Conservation (phyloP, 2,329 filamentous ascomycete genomes). For the Pyrenochaeta sp. region DNA sequence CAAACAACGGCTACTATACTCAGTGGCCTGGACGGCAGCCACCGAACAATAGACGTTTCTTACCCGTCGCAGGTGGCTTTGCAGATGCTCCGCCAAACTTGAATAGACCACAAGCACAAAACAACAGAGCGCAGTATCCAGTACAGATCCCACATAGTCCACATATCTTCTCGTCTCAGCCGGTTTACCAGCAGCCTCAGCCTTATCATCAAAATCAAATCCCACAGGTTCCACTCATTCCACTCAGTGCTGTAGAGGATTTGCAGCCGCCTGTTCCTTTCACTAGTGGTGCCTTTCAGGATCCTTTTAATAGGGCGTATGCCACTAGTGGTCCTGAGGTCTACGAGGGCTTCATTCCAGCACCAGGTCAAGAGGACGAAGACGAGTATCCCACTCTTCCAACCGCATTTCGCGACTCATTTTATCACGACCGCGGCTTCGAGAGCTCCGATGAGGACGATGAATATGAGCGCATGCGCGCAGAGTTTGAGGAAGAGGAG, state of each 20-base stretch:
- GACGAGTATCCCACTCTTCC: constrained; percentile 37
- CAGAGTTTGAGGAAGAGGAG: constrained; percentile 40
- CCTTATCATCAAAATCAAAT: constrained; percentile 21
- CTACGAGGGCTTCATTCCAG: constrained; percentile 52
- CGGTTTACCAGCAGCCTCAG: constrained; percentile 23
- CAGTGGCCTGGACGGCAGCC: constrained; percentile 31
- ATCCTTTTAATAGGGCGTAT: constrained; percentile 35
- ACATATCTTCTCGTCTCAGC: constrained; percentile 26
- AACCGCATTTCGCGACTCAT: constrained; percentile 25
- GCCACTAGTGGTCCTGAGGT: constrained; percentile 41
- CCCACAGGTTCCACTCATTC: constrained; percentile 32
- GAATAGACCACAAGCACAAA: constrained; percentile 14
- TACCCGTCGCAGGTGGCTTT: constrained; percentile 31
- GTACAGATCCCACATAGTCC: constrained; percentile 22
- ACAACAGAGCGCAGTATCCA: constrained; percentile 22
- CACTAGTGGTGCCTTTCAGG: constrained; percentile 20
- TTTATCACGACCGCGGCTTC: constrained; percentile 30
- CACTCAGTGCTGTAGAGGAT: constrained; percentile 32
- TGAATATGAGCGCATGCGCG: constrained; percentile 34
- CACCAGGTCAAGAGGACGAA: constrained; percentile 45
- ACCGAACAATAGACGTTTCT: constrained; percentile 26
- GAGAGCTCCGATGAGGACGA: constrained; percentile 40
- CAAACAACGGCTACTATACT: constrained; percentile 28
- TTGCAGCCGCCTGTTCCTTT: constrained; percentile 26
- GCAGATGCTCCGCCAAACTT: constrained; percentile 22